These are phyloP conservation scores for Oryza longistaminata DNA, from an alignment of 176 grass and related monocot species.

Conservation along the genomic window DNA sequence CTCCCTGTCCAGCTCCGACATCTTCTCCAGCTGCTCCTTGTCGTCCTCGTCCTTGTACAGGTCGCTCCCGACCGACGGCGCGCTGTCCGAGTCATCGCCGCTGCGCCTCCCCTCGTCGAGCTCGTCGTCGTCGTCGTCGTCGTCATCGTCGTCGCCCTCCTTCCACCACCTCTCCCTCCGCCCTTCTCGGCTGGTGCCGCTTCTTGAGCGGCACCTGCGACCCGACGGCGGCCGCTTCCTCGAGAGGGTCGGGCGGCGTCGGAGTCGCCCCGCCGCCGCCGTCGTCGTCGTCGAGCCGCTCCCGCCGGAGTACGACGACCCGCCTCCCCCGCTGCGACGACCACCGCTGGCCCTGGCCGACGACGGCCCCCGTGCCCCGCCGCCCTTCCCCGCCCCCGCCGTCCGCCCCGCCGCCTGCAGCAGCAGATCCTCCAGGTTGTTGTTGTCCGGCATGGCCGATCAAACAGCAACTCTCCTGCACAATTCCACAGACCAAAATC, in stretches of 20 bases:
- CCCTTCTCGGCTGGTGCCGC: constrained; percentile 59
- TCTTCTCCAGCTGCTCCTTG: constrained; percentile 68
- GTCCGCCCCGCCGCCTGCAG: constrained; percentile 80
- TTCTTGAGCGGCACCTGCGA: constrained; percentile 94
- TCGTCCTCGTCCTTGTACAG: constrained; percentile 94
- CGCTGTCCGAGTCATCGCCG: constrained; percentile 70
- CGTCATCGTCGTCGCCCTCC: constrained; percentile 44
- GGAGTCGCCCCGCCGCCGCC: constrained; percentile 9
- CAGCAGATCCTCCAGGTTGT: constrained; percentile 68
- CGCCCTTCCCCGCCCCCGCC: constrained; percentile 25
- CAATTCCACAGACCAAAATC: not conserved
- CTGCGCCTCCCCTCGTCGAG: constrained; percentile 35
- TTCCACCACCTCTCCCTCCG: constrained; percentile 5
- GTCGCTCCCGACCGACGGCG: constrained; percentile 76
- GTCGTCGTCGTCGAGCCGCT: constrained; percentile 53
- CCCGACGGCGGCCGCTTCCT: constrained; percentile 45
- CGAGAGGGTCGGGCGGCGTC: constrained; percentile 50
- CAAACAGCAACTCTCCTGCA: not conserved
- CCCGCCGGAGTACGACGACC: constrained; percentile 48
- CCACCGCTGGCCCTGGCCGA: constrained; percentile 44
- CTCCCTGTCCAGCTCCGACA: constrained; percentile 82
- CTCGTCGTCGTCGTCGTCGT: constrained; percentile 54
- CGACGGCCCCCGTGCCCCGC: constrained; percentile 25
- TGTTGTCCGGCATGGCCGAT: constrained; percentile 43
- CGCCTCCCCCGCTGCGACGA: constrained; percentile 10